Conservation (phyloP, 2,329 filamentous ascomycete species). For the Tolypocladium paradoxum region DNA sequence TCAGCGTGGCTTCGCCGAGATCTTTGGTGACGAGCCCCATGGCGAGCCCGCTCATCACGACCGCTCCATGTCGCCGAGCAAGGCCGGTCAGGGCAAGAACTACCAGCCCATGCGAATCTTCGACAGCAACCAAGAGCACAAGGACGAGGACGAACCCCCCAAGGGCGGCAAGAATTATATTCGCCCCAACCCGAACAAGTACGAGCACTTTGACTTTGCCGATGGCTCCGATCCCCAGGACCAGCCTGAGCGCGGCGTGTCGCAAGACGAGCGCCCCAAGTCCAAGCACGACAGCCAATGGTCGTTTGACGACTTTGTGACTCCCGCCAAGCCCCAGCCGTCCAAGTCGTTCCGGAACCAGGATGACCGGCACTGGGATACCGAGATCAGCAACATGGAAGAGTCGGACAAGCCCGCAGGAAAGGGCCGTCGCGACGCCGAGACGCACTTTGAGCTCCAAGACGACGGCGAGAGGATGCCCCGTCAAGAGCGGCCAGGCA, state of each 20-base stretch:
- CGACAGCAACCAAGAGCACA: slow-evolving; percentile 36
- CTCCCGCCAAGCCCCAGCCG: slow-evolving; percentile 61
- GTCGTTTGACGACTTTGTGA: slow-evolving; percentile 81
- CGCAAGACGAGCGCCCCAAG: slow-evolving; percentile 32
- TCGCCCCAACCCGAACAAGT: slow-evolving; percentile 68
- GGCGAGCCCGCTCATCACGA: slow-evolving; percentile 32
- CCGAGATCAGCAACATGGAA: slow-evolving; percentile 43
- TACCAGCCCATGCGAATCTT: slow-evolving; percentile 55
- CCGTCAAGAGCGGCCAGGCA: slow-evolving; percentile 32
- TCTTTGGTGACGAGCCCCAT: slow-evolving; percentile 46
- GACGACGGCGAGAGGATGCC: slow-evolving; percentile 58
- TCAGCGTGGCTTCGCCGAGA: slow-evolving; percentile 63
- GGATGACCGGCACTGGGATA: slow-evolving; percentile 70
- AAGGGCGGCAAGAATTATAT: slow-evolving; percentile 32
- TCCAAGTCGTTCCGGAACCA: slow-evolving; percentile 51
- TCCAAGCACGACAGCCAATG: slow-evolving; percentile 65
- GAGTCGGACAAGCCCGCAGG: slow-evolving; percentile 48
- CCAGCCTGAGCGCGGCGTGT: slow-evolving; percentile 28
- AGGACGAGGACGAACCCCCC: slow-evolving; percentile 31
- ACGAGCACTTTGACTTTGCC: slow-evolving; percentile 74
- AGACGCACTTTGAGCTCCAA: slow-evolving; percentile 72
- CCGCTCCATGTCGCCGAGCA: slow-evolving; percentile 41
- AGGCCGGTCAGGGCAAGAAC: slow-evolving; percentile 47
- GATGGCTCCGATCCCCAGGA: slow-evolving; percentile 49
- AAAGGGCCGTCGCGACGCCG: slow-evolving; percentile 67